A percentile compares a stretch with the other conserved stretches of the same genome.
These are phyloP conservation scores for Gloeophyllum trabeum DNA, from an alignment of 768 basidiomycete genomes.

Conservation along the genomic window DNA sequence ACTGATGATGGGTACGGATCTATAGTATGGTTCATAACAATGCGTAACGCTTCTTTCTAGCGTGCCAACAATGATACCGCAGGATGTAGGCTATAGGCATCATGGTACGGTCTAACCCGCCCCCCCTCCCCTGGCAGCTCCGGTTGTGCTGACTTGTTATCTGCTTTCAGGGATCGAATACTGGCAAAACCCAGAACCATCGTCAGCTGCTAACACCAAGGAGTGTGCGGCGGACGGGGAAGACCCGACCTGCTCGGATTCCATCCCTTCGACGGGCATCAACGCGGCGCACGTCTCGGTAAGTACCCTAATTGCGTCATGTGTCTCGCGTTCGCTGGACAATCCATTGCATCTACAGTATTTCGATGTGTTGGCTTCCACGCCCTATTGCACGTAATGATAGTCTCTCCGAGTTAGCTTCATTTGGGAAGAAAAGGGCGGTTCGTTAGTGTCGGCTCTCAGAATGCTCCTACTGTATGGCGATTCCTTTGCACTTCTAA, in stretches of 20 bases:
- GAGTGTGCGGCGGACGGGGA: conserved; percentile 35
- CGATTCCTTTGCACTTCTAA: too few relatives aligned
- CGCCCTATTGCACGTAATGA: too few relatives aligned
- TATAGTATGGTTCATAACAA: not conserved
- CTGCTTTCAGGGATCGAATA: conserved; percentile 31
- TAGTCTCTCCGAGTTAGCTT: too few relatives aligned
- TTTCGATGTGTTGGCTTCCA: too few relatives aligned
- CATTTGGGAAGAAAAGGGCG: too few relatives aligned
- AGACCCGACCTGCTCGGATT: conserved; percentile 36
- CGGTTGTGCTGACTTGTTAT: not conserved
- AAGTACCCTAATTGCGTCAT: too few relatives aligned
- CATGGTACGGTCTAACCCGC: conserved; percentile 26
- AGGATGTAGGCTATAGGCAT: conserved; percentile 36
- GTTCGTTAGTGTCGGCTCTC: too few relatives aligned
- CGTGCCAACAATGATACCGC: conserved; percentile 41
- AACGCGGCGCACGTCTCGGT: conserved; percentile 25
- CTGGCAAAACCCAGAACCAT: conserved; percentile 34
- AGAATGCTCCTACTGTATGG: too few relatives aligned
- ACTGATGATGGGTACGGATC: conserved; percentile 30
- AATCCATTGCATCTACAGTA: too few relatives aligned
- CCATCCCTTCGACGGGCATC: conserved; percentile 32
- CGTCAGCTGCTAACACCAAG: conserved; percentile 26
- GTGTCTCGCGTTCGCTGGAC: too few relatives aligned
- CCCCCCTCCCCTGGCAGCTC: not conserved
- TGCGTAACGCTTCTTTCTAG: conserved; percentile 13